phyloP scores from a whole-genome alignment of 768 basidiomycete genomes.

The Kwoniella newhampshirensis region DNA sequence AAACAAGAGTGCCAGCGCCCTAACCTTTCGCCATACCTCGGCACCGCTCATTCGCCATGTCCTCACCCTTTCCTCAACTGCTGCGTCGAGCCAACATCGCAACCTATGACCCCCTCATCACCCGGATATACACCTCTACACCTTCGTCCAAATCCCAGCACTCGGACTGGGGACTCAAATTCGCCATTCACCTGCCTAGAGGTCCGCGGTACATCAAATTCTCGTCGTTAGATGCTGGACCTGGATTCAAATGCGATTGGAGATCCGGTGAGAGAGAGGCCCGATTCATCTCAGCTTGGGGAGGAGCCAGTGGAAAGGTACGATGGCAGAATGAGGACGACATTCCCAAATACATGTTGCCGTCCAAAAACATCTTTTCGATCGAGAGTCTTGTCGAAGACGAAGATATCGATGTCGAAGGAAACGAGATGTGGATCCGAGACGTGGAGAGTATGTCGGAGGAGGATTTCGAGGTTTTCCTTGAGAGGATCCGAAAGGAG shows the following conservation, averaged over 20 bases:
- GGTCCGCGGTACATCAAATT: constrained; percentile 47
- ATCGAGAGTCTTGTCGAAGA: constrained; percentile 58
- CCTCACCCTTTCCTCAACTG: constrained; percentile 44
- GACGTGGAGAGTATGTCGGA: constrained; percentile 39
- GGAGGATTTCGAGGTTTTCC: constrained; percentile 28
- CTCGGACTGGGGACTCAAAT: constrained; percentile 51
- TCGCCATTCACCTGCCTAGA: constrained; percentile 27
- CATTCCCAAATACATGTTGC: background rate
- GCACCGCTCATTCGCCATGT: constrained; percentile 27
- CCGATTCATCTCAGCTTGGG: constrained; percentile 46
- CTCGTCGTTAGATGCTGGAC: constrained; percentile 40
- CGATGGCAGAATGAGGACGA: constrained; percentile 35
- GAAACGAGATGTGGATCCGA: constrained; percentile 60
- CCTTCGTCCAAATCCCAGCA: constrained; percentile 36
- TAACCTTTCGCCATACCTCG: background rate
- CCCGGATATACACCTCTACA: constrained; percentile 50
- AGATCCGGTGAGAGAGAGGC: constrained; percentile 48
- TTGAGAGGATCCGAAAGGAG: constrained; percentile 24
- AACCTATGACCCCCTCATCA: constrained; percentile 49
- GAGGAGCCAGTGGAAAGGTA: constrained; percentile 26
- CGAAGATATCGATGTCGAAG: constrained; percentile 59
- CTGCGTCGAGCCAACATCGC: constrained; percentile 46
- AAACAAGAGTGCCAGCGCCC: background rate
- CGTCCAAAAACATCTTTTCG: constrained; percentile 12
- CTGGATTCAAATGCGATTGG: constrained; percentile 46